Evolutionary conservation across 345 rosid species (phyloP).

Genomic region (Crucihimalaya himalaica): DNA sequence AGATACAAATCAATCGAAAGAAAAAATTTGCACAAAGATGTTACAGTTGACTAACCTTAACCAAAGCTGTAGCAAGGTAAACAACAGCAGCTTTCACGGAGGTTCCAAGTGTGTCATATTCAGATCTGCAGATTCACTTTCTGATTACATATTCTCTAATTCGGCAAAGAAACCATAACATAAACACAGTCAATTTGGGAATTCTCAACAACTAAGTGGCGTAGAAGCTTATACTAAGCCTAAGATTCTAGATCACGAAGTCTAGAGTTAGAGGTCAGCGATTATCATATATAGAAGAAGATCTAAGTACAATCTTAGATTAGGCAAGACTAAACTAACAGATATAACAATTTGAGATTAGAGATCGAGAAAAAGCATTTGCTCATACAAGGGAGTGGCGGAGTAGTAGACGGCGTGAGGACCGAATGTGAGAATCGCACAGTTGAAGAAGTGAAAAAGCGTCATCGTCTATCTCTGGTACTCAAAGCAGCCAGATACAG

Average conservation of each 20-base stretch:
- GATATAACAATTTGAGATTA: neutral
- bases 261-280: neutral
- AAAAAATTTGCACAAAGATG: neutral
- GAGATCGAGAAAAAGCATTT: conserved; percentile 19
- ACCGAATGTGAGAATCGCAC: conserved; percentile 96
- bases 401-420: conserved; percentile 99
- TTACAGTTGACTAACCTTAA: conserved; percentile 62
- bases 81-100: conserved; percentile 86
- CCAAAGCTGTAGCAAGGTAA: conserved; percentile 85
- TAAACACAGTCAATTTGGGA: neutral
- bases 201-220: conserved; percentile 7
- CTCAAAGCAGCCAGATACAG: conserved; percentile 2
- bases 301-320: neutral
- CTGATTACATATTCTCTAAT: neutral
- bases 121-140: conserved; percentile 60
- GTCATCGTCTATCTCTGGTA: conserved; percentile 53
- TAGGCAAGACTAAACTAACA: neutral
- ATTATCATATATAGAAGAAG: neutral
- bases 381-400: conserved; percentile 81
- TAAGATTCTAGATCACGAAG: conserved; percentile 19
- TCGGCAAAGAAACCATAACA: neutral
- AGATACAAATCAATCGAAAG: neutral
- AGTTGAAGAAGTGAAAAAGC: conserved; percentile 95
- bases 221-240: neutral
- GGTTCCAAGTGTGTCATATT: conserved; percentile 96